These are phyloP conservation scores for Casaregolazyma lundiana DNA, from an alignment of 1,139 yeast genomes.

Conservation along the genomic window DNA sequence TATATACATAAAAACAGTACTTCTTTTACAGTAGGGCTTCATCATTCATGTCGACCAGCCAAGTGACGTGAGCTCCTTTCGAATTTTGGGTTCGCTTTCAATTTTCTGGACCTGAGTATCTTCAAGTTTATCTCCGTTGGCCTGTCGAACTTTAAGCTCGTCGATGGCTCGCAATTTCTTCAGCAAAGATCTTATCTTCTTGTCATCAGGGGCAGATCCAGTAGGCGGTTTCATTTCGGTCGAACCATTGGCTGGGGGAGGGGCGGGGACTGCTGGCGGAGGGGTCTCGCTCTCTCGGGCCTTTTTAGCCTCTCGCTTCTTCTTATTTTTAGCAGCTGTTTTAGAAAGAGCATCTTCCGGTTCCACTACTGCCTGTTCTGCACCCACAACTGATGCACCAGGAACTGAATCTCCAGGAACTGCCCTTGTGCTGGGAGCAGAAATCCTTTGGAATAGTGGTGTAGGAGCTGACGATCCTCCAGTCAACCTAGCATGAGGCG, in stretches of 20 bases:
- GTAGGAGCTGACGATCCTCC: slow-evolving; percentile 30
- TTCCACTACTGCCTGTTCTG: slow-evolving; percentile 26
- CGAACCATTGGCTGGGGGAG: slow-evolving; percentile 20
- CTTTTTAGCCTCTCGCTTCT: slow-evolving; percentile 70
- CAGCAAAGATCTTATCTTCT: slow-evolving; percentile 82
- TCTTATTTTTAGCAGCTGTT: slow-evolving; percentile 69
- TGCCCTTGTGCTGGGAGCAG: slow-evolving; percentile 21
- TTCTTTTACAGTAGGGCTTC: neutral
- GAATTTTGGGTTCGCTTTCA: slow-evolving; percentile 73
- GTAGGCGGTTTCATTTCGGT: slow-evolving; percentile 26
- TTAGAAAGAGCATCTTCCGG: slow-evolving; percentile 42
- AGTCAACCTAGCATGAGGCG: slow-evolving; percentile 77
- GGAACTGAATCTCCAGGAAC: slow-evolving; percentile 36
- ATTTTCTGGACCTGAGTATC: slow-evolving; percentile 91
- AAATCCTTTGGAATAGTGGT: slow-evolving; percentile 30
- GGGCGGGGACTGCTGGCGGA: slow-evolving; percentile 16
- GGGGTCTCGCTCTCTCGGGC: slow-evolving; percentile 33
- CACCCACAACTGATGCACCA: slow-evolving; percentile 43
- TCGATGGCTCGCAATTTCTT: slow-evolving; percentile 94
- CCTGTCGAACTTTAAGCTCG: slow-evolving; percentile 78
- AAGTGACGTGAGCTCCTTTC: slow-evolving; percentile 62
- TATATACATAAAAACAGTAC: neutral
- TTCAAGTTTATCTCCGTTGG: slow-evolving; percentile 78
- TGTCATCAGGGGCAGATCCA: slow-evolving; percentile 59
- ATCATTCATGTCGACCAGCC: slow-evolving; percentile 53